phyloP scores from a whole-genome alignment of 2,329 filamentous ascomycete genomes.

The Colletotrichum somersetense region DNA sequence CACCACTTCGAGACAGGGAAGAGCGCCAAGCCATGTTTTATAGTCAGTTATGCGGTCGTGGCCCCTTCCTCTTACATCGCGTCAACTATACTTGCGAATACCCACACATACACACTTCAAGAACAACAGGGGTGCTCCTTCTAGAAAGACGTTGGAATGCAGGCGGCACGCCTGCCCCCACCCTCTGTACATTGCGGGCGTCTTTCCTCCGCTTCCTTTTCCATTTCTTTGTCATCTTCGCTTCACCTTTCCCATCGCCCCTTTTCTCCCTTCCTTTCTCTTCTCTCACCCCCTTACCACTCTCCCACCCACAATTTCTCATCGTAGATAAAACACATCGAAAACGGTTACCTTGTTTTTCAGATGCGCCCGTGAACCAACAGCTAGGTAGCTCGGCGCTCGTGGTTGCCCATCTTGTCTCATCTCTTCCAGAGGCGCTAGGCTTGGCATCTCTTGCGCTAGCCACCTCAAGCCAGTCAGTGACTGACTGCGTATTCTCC shows the following conservation, averaged over 20 bases:
- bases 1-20: not conserved
- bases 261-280: not conserved
- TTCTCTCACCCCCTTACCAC: not conserved
- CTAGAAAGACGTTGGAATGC: slow-evolving; percentile 36
- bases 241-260: too few relatives aligned
- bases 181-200: not conserved
- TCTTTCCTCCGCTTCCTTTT: not conserved
- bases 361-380: not conserved
- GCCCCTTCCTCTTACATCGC: slow-evolving; percentile 1
- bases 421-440: not conserved
- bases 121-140: slow-evolving; percentile 34
- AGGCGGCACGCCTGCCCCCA: slow-evolving; percentile 12
- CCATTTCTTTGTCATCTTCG: not conserved
- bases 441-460: not conserved
- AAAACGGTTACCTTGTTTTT: slow-evolving; percentile 20
- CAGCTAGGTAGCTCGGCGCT: not conserved
- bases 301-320: not conserved
- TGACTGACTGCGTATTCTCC: not conserved
- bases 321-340: slow-evolving; percentile 30
- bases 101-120: not conserved
- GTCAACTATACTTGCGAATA: not conserved
- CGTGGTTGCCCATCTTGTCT: not conserved
- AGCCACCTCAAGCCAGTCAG: slow-evolving; percentile 1
- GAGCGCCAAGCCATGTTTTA: slow-evolving; percentile 16
- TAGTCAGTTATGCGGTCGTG: slow-evolving; percentile 5